Evolutionary conservation across 805 yeast genomes (phyloP).

Genomic region (Saturnispora mendoncae): DNA sequence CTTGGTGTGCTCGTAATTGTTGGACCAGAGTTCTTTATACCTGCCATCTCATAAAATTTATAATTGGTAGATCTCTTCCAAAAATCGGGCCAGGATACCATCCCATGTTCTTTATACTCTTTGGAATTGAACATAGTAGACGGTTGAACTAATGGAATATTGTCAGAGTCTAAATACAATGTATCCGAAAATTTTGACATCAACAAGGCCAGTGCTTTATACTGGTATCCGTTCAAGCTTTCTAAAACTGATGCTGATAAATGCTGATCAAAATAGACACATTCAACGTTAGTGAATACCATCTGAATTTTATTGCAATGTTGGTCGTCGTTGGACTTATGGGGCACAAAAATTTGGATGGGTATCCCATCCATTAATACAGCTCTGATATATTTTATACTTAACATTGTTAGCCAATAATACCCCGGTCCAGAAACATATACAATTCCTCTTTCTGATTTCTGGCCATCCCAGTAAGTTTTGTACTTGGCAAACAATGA

Average conservation of each 20-base stretch:
- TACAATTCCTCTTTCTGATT: constrained; percentile 22
- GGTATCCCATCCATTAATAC: constrained; percentile 28
- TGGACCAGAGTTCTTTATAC: constrained; percentile 28
- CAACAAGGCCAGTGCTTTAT: constrained; percentile 26
- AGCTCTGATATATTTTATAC: constrained; percentile 25
- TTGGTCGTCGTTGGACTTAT: constrained; percentile 33
- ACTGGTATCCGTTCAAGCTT: constrained; percentile 19
- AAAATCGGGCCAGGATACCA: constrained; percentile 63
- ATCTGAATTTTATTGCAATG: constrained; percentile 37
- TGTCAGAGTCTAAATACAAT: constrained; percentile 36
- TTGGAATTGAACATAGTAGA: constrained; percentile 26
- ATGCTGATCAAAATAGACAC: constrained; percentile 35
- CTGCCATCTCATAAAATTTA: constrained; percentile 41
- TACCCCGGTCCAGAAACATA: constrained; percentile 25
- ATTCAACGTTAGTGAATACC: constrained; percentile 30
- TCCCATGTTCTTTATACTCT: constrained; percentile 42
- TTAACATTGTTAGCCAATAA: constrained; percentile 26
- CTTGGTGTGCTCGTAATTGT: constrained; percentile 41
- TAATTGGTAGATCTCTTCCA: constrained; percentile 63
- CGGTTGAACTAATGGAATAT: constrained; percentile 31
- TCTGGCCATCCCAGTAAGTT: constrained; percentile 10
- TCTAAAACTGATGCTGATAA: constrained; percentile 20
- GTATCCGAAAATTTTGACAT: constrained; percentile 36
- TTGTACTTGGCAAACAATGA: constrained; percentile 13
- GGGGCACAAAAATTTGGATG: constrained; percentile 42